These are phyloP conservation scores for Pichia rugopelliculosa DNA, from an alignment of 805 yeast species.

Conservation along the genomic window DNA sequence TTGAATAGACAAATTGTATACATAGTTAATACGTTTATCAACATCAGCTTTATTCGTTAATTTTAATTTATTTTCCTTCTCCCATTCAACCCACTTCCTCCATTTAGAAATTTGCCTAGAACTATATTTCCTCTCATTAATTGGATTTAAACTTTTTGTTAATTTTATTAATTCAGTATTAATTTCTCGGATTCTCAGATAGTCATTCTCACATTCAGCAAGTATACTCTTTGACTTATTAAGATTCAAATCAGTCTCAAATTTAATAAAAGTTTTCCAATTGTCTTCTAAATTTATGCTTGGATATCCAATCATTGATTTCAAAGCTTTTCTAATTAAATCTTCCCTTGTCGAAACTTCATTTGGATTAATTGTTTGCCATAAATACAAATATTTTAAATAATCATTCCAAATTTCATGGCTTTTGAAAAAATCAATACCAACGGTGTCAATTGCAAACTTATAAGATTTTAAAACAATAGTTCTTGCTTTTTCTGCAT, in stretches of 20 bases:
- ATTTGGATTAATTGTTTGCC: conserved; percentile 76
- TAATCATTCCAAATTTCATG: conserved; percentile 77
- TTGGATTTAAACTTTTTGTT: conserved; percentile 28
- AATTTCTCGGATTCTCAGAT: conserved; percentile 80
- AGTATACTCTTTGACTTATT: conserved; percentile 78
- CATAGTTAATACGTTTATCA: conserved; percentile 55
- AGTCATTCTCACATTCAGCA: conserved; percentile 72
- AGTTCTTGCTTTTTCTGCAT: conserved; percentile 62
- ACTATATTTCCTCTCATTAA: conserved; percentile 15
- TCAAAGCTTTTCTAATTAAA: conserved; percentile 63
- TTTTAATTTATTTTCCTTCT: conserved; percentile 60
- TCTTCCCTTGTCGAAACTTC: conserved; percentile 81
- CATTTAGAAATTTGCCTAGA: conserved; percentile 47
- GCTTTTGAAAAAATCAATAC: conserved; percentile 60
- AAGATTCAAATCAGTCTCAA: conserved; percentile 69
- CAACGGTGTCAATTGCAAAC: conserved; percentile 70
- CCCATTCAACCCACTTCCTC: conserved; percentile 77
- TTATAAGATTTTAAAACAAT: conserved; percentile 77
- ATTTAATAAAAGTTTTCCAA: conserved; percentile 75
- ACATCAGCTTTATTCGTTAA: conserved; percentile 40
- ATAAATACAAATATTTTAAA: conserved; percentile 63
- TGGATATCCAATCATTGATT: conserved; percentile 69
- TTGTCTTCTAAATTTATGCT: conserved; percentile 62
- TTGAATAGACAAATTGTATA: conserved; percentile 63
- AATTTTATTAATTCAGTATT: conserved; percentile 61